phyloP scores from a whole-genome alignment of 257 asterid genomes.

The Handroanthus guayacan region DNA sequence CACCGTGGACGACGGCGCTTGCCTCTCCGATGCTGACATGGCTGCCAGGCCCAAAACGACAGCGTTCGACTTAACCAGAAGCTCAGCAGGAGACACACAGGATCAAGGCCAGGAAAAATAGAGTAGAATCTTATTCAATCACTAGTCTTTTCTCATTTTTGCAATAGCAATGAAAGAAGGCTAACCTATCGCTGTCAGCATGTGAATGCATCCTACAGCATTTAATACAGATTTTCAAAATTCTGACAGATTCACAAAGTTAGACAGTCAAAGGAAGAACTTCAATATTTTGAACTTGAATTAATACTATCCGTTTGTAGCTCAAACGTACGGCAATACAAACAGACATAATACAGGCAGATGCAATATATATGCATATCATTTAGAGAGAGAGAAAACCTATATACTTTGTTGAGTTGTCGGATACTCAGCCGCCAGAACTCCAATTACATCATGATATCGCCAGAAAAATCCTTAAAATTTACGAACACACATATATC shows the following conservation, averaged over 20 bases:
- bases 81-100: background rate
- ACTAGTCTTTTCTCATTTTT: background rate
- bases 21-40: constrained; percentile 51
- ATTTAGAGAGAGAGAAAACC: background rate
- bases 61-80: background rate
- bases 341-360: constrained; percentile 3
- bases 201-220: constrained; percentile 49
- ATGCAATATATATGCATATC: background rate
- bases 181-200: constrained; percentile 43
- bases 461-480: constrained; percentile 1
- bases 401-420: background rate
- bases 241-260: background rate
- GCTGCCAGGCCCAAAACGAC: background rate
- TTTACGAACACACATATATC: background rate
- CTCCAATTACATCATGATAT: constrained; percentile 18
- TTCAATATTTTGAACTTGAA: background rate
- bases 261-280: background rate
- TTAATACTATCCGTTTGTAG: background rate
- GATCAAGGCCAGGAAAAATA: background rate
- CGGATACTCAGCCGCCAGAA: constrained; percentile 9
- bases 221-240: constrained; percentile 28
- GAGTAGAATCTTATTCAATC: background rate
- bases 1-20: constrained; percentile 35
- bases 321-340: background rate
- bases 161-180: constrained; percentile 31